These are phyloP conservation scores for Carex parvula DNA, from an alignment of 176 grass and related monocot genomes.

Conservation along the genomic window DNA sequence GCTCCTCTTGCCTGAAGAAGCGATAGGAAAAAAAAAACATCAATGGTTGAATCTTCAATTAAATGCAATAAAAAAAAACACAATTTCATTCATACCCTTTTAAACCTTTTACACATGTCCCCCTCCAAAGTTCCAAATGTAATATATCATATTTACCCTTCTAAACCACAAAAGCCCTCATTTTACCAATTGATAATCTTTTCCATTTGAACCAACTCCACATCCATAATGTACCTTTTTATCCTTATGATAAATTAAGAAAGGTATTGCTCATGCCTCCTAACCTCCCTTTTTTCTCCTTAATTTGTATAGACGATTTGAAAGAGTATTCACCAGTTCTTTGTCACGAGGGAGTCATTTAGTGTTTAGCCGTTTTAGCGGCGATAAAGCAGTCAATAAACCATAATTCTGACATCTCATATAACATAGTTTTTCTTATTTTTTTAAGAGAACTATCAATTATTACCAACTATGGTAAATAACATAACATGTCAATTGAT, in stretches of 20 bases:
- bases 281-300: neutral
- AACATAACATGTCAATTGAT: neutral
- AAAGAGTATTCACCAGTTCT: neutral
- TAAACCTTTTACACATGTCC: neutral
- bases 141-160: neutral
- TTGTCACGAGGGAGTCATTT: neutral
- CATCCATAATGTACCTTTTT: neutral
- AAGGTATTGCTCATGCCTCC: neutral
- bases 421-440: neutral
- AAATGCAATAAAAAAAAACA: neutral
- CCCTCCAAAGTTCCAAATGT: neutral
- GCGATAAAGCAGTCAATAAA: neutral
- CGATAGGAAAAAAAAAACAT: neutral
- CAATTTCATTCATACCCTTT: neutral
- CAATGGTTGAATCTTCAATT: neutral
- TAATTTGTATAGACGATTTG: neutral
- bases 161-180: neutral
- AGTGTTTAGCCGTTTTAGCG: neutral
- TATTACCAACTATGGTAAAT: neutral
- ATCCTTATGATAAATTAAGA: neutral
- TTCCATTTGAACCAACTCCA: neutral
- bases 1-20: constrained; percentile 11
- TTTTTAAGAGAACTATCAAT: neutral
- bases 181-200: neutral
- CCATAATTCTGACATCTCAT: neutral